These are phyloP conservation scores for Clarireedia paspali DNA, from an alignment of 2,329 filamentous ascomycete genomes.

Conservation along the genomic window DNA sequence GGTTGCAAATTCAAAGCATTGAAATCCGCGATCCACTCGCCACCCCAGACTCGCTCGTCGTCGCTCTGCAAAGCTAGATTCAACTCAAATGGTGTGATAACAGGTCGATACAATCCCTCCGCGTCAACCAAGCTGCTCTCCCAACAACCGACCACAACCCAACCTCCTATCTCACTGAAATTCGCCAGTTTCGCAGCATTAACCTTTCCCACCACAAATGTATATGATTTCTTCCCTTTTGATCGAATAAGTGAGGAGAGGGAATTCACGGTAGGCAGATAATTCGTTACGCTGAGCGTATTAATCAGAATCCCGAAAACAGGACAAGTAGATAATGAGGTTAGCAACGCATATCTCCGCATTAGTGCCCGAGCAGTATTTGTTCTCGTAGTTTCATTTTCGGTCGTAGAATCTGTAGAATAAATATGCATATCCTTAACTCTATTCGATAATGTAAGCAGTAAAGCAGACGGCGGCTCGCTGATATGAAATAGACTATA, in stretches of 20 bases:
- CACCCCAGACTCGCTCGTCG: constrained; percentile 72
- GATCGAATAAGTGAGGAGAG: constrained; percentile 65
- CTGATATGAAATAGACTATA: constrained; percentile 76
- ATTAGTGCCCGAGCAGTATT: constrained; percentile 54
- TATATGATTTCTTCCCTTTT: constrained; percentile 90
- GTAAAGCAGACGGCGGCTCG: constrained; percentile 73
- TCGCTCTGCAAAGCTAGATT: constrained; percentile 70
- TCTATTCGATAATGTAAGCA: constrained; percentile 79
- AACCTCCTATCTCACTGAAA: constrained; percentile 89
- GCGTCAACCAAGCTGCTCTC: constrained; percentile 90
- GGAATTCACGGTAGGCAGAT: constrained; percentile 70
- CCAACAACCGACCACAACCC: constrained; percentile 98
- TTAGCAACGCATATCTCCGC: constrained; percentile 80
- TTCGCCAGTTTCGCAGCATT: constrained; percentile 96
- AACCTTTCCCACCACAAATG: constrained; percentile 92
- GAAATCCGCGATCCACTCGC: constrained; percentile 84
- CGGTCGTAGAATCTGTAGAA: constrained; percentile 39
- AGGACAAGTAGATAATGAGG: constrained; percentile 69
- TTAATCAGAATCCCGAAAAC: constrained; percentile 95
- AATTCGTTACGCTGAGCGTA: constrained; percentile 86
- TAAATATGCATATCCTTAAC: constrained; percentile 74
- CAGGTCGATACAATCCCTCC: constrained; percentile 77
- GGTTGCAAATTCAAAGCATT: constrained; percentile 43
- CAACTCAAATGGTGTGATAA: constrained; percentile 93
- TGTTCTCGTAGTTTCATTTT: constrained; percentile 26